A percentile compares a stretch with the other conserved stretches of the same genome.
Evolutionary conservation across 176 grass and related monocot genomes (phyloP).

Genomic region (Eleusine indica): DNA sequence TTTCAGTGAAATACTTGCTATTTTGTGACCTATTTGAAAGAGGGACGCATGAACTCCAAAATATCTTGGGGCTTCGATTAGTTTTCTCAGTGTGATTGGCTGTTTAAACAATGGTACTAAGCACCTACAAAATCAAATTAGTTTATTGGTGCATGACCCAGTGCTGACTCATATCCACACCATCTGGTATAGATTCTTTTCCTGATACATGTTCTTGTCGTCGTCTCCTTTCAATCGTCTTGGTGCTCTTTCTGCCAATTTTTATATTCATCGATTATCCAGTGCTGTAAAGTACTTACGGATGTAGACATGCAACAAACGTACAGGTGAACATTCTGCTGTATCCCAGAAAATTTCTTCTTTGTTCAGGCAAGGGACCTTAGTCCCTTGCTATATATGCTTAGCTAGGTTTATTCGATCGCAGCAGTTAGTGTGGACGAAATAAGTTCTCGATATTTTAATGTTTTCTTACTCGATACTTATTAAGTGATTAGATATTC

Average conservation of each 20-base stretch:
- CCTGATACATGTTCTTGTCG: conserved; percentile 18
- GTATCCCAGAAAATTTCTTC: conserved; percentile 7
- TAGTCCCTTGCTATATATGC: too few relatives aligned
- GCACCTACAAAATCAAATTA: conserved; percentile 7
- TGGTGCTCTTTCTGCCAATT: neutral
- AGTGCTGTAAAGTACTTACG: conserved; percentile 31
- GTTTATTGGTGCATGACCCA: conserved; percentile 43
- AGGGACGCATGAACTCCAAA: neutral
- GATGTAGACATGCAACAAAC: conserved; percentile 36
- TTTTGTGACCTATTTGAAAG: neutral
- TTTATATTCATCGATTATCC: conserved; percentile 9
- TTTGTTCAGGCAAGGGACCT: neutral
- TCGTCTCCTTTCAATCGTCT: conserved; percentile 29
- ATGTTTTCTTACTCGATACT: neutral
- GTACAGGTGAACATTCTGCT: conserved; percentile 22
- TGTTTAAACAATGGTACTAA: conserved; percentile 18
- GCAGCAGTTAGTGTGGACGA: neutral
- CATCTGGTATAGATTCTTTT: conserved; percentile 46
- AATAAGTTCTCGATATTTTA: neutral
- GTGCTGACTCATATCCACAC: conserved; percentile 69
- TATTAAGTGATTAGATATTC: too few relatives aligned
- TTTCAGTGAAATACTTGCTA: neutral
- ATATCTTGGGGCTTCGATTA: conserved; percentile 40
- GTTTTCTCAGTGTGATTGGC: conserved; percentile 17
- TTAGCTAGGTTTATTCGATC: neutral